phyloP scores from a whole-genome alignment of 2,329 filamentous ascomycete species.

The Nemania abortiva region DNA sequence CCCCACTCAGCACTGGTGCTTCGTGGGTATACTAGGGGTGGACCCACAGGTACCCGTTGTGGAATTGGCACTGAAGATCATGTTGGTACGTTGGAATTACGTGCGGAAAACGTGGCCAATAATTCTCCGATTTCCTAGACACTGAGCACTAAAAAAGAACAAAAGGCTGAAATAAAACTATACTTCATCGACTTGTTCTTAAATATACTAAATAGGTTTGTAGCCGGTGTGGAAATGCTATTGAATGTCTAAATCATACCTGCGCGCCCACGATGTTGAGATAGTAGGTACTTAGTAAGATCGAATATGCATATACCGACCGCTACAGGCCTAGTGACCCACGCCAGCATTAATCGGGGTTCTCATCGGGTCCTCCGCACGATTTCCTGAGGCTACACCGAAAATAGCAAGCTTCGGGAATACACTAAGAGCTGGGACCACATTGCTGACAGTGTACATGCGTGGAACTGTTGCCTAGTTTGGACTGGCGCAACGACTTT shows the following conservation, averaged over 20 bases:
- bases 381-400: slow-evolving; percentile 17
- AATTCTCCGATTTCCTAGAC: slow-evolving; percentile 36
- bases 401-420: slow-evolving; percentile 37
- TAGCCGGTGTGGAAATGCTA: no score
- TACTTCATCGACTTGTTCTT: not conserved
- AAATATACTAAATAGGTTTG: no score
- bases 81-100: slow-evolving; percentile 13
- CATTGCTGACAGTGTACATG: slow-evolving; percentile 11
- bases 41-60: no score
- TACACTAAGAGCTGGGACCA: not conserved
- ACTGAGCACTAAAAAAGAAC: not conserved
- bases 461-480: slow-evolving; percentile 2
- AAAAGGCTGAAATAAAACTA: not conserved
- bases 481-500: slow-evolving; percentile 10
- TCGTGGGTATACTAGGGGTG: no score
- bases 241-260: no score
- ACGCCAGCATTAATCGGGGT: not conserved
- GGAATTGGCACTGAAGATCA: slow-evolving; percentile 13
- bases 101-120: slow-evolving; percentile 34
- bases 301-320: not conserved
- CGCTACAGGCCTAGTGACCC: not conserved
- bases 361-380: slow-evolving; percentile 1
- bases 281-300: not conserved
- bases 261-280: no score
- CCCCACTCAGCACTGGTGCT: no score